These are phyloP conservation scores for Triglochin maritima DNA, from an alignment of 106 monocot species.

Conservation along the genomic window DNA sequence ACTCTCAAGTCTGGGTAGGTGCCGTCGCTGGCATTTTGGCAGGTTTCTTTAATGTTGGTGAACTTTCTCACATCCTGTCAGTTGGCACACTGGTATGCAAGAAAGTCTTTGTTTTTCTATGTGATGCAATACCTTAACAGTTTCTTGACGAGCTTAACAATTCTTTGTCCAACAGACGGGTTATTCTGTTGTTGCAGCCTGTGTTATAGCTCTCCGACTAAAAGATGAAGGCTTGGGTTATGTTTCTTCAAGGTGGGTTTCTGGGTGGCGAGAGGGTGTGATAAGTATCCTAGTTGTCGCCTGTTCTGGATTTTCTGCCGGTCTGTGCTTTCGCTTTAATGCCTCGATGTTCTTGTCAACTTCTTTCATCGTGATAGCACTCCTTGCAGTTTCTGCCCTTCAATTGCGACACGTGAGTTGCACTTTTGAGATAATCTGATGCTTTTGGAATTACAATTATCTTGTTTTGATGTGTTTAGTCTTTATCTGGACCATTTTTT, in stretches of 20 bases:
- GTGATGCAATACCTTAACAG: neutral
- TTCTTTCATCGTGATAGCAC: conserved; percentile 34
- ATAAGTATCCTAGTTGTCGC: conserved; percentile 60
- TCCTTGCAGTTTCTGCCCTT: conserved; percentile 52
- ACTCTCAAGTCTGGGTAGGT: conserved; percentile 95
- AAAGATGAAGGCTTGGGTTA: conserved; percentile 39
- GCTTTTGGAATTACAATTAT: too few species aligned
- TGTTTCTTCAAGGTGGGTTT: conserved; percentile 25
- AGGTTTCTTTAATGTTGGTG: conserved; percentile 73
- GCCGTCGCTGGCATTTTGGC: conserved; percentile 71
- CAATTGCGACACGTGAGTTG: conserved; percentile 78
- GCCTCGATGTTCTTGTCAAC: conserved; percentile 28
- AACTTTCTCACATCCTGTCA: conserved; percentile 94
- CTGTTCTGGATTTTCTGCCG: conserved; percentile 58
- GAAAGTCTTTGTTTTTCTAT: neutral
- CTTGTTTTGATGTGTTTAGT: too few species aligned
- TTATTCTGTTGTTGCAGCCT: conserved; percentile 96
- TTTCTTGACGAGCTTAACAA: neutral
- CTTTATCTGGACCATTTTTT: too few species aligned
- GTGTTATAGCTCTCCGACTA: conserved; percentile 81
- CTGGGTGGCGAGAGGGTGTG: conserved; percentile 59
- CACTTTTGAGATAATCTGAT: too few species aligned
- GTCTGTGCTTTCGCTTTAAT: conserved; percentile 68
- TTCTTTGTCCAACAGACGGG: conserved; percentile 50
- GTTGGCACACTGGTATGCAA: conserved; percentile 79